A percentile compares a stretch with the other conserved stretches of the same genome.
Conservation (phyloP, 169 alveolate genomes). For the Plasmodium yoelii region DNA sequence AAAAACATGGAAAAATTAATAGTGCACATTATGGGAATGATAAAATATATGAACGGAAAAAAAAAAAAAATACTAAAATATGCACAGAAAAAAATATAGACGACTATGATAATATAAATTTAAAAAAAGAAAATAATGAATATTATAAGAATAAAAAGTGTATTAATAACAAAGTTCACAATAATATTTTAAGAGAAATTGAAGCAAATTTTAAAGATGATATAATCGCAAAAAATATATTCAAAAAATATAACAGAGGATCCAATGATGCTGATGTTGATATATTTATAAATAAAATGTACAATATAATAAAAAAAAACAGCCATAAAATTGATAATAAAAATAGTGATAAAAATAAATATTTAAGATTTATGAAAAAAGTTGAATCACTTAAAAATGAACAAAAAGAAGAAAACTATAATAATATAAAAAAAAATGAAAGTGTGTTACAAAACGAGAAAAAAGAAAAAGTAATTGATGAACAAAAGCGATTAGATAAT, state of each 20-base stretch:
- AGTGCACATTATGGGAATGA: background rate
- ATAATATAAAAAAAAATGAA: constrained; percentile 4
- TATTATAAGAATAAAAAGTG: background rate
- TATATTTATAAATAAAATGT: constrained; percentile 5
- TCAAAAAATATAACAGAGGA: constrained; percentile 8
- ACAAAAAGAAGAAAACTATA: constrained; percentile 9
- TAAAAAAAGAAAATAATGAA: background rate
- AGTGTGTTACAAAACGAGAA: background rate
- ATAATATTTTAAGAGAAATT: too few relatives aligned
- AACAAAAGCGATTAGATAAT: constrained; percentile 1
- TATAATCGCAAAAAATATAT: constrained; percentile 2
- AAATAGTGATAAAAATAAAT: too few relatives aligned
- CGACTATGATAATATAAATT: background rate
- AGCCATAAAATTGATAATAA: too few relatives aligned
- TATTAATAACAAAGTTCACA: too few relatives aligned
- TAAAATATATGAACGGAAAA: background rate
- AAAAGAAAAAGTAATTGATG: constrained; percentile 1
- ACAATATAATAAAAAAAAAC: too few relatives aligned
- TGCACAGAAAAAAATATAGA: background rate
- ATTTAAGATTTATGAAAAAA: too few relatives aligned
- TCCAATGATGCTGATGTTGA: background rate
- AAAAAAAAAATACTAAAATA: background rate
- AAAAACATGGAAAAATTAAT: constrained; percentile 18
- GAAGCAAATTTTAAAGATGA: constrained; percentile 11
- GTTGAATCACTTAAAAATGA: background rate